Evolutionary conservation across 495 filamentous ascomycete species (phyloP), one percentile per base, ranked within the genome.

Genomic region (Apiosordaria backusii): DNA sequence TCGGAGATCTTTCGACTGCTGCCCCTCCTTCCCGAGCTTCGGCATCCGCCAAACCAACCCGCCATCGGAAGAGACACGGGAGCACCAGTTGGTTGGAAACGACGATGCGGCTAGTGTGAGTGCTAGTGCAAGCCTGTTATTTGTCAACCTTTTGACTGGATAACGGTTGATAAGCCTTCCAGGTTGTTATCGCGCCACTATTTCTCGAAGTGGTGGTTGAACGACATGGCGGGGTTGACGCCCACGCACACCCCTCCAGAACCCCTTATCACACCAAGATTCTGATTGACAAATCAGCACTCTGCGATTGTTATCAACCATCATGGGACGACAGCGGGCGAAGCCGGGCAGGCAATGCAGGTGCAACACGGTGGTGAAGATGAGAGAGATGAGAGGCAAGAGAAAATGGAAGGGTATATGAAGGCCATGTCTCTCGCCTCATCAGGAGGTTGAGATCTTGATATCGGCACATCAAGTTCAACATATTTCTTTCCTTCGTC

Each of bases 11-110:
- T 18, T 50, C 22, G 10, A 23, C 50, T 4, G 19, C 45, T 55
- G 61, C 61, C 61, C 50, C 61, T 55, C 52, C 50, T 54, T 55
- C 50, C 61, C 61, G 61, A 63, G 61, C 22, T 55, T 55, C 61
- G 61, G 61, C 40, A 63, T 29, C 50, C 50, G 24, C 21, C 10
- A 10, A n/a, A n/a, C n/a, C n/a, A n/a, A n/a, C n/a, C n/a, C n/a
- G n/a, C n/a, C n/a, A n/a, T n/a, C n/a, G n/a, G n/a, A n/a, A n/a
- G n/a, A n/a, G n/a, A n/a, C n/a, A n/a, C n/a, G n/a, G n/a, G n/a
- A n/a, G n/a, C 24, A 5, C 61, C 45, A 50, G 50, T 25, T 45
- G 26, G 59, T n/a, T 35, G 26, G 18, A 19, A 22, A 45, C 7
- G n/a, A 27, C 16, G 26, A 35, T 35, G 29, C 29, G 29, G 6